Percentiles rank a stretch among this genome's conserved stretches.
Evolutionary conservation across 1,139 yeast species (phyloP).

Genomic region (Debaryomycetaceae sp.): DNA sequence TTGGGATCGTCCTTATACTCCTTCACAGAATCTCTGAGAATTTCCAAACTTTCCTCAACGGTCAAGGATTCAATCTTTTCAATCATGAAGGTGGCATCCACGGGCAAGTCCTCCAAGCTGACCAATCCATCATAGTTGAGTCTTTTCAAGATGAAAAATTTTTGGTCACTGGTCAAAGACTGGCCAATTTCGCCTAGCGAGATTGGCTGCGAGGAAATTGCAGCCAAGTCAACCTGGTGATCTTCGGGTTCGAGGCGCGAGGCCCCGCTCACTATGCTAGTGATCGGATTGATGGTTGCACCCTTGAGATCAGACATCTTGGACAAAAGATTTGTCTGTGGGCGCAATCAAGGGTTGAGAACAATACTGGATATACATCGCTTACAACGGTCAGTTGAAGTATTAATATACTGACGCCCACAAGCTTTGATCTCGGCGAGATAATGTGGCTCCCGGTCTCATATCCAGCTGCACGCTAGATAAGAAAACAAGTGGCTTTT

Average conservation of each 20-base stretch:
- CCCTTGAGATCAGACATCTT: no score
- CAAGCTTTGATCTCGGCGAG: no score
- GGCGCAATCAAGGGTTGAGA: no score
- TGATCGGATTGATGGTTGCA: conserved; percentile 3
- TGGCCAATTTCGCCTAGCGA: conserved; percentile 23
- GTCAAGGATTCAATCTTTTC: conserved; percentile 23
- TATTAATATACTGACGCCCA: no score
- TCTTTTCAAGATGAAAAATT: conserved; percentile 22
- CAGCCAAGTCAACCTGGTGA: conserved; percentile 18
- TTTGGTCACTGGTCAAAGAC: conserved; percentile 23
- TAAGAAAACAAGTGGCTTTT: no score
- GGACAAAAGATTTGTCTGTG: no score
- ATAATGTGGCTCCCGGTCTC: no score
- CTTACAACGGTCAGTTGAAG: no score
- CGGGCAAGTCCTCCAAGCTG: conserved; percentile 24
- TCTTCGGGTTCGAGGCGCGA: conserved; percentile 12
- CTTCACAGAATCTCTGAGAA: conserved; percentile 15
- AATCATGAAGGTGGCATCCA: conserved; percentile 23
- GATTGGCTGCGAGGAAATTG: conserved; percentile 17
- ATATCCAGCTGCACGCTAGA: no score
- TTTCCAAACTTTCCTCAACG: conserved; percentile 19
- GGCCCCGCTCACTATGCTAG: conserved; percentile 5
- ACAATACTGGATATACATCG: no score
- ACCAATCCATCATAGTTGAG: conserved; percentile 24
- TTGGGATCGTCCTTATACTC: conserved; percentile 20